Evolutionary conservation across 192 early-diverging fungal genomes (phyloP).

Genomic region (Coemansia sp.): DNA sequence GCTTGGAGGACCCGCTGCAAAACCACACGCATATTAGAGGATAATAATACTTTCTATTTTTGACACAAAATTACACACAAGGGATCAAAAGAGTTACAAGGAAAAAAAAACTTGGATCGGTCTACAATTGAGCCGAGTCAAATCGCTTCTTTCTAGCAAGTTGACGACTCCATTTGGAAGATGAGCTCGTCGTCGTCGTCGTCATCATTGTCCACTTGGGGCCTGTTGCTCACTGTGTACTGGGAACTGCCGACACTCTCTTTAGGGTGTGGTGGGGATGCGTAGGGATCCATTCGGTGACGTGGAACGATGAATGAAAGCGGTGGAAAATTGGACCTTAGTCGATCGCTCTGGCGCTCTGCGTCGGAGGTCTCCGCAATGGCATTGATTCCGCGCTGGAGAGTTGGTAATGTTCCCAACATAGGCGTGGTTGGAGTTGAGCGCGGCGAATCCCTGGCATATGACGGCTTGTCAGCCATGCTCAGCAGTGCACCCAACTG

Average conservation of each 20-base stretch:
- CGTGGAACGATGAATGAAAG: conserved; percentile 52
- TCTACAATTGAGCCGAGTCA: neutral
- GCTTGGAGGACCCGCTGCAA: conserved; percentile 64
- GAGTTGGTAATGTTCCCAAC: neutral
- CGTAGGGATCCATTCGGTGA: conserved; percentile 15
- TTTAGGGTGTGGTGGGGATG: neutral
- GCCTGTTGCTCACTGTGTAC: neutral
- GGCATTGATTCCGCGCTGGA: neutral
- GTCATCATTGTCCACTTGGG: neutral
- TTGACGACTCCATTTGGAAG: conserved; percentile 51
- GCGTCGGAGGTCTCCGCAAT: neutral
- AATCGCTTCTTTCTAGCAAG: neutral
- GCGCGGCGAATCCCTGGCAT: conserved; percentile 13
- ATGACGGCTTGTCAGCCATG: conserved; percentile 13
- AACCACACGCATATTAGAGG: conserved; percentile 59
- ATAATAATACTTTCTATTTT: too few relatives aligned
- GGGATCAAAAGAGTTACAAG: neutral
- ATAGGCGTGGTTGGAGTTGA: conserved; percentile 40
- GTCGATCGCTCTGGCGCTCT: conserved; percentile 14
- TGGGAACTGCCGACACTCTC: neutral
- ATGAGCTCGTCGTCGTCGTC: conserved; percentile 49
- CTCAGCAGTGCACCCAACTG: conserved; percentile 32
- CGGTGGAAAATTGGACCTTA: conserved; percentile 48
- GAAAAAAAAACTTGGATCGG: neutral
- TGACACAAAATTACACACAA: neutral